Evolutionary conservation across 2,329 filamentous ascomycete genomes (phyloP), one percentile per base, ranked within the genome.

Genomic region (Curvularia spicifera): DNA sequence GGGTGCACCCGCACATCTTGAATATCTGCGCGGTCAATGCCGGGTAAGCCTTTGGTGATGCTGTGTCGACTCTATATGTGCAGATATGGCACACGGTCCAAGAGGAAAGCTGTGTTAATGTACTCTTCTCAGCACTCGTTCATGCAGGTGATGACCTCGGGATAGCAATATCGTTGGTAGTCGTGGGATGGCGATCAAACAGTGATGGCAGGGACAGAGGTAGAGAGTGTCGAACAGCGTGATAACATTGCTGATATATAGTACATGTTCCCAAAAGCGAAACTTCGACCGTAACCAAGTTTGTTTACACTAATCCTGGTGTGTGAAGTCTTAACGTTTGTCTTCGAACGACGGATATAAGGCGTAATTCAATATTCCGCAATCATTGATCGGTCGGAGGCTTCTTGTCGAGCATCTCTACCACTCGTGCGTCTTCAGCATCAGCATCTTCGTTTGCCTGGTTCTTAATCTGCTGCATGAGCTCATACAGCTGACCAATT

Each of bases 401-500:
- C 49, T 68, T 68, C 53, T 63, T 70, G 55, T 79, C 78, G 31
- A 78, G 73, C 53, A 63, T 52, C 39, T 59, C 63, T n/a, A 61
- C 56, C 15, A 61, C 51, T 24, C 60, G 45, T 15, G 59, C 59
- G 12, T 66, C 63, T 40, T 71, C 65, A 13, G 59, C 57, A 26
- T 82, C 81, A 54, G 79, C 80, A 50, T 82, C 82, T 50, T 80
- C 78, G 22, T 79, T 69, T 10, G 81, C 82, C 60, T 80, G 78
- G 65, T 83, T 83, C 57, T 82, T 80, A 53, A 97, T 96, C 2
- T 91, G 86, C 75, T 90, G 85, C 92, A 97, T 96, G 56, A 99
- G 82, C 75, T 98, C 94, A 73, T 97, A 97, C 67, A 99, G 80
- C 77, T 99, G 95, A 1, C 89, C 91, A 51, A 98, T 82, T 79